Evolutionary conservation across 306 rosid species (phyloP), one percentile per base, ranked within the genome.

Genomic region (Abrus precatorius): DNA sequence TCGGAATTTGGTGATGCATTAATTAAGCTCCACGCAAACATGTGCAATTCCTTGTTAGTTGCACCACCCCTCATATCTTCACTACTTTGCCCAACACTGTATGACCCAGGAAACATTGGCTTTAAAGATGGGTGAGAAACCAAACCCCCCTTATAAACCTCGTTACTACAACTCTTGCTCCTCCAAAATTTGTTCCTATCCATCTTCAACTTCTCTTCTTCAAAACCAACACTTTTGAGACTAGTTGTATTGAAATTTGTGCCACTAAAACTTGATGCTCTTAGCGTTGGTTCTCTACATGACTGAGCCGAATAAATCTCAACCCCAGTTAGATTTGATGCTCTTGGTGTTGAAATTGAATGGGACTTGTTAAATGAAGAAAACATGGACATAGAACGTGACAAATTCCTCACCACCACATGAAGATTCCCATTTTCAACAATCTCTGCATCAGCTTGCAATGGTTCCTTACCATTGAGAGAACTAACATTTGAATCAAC

Each of bases 401-500:
- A 20, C 71, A 66, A 7, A 14, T 91, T 79, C 8, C 91, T 82
- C 13, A 93, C 90, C 52, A 84, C 85, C 61, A 93, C 97, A 63
- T 88, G 95, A 2, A 93, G 88, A 64, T 89, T 88, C 2, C 97
- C 95, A 1, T 86, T 92, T 11, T 92, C 92, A 0, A 91, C 93
- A 3, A 89, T 89, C 80, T 92, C 94, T 0, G 94, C 86, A 6
- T 94, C 97, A 1, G 94, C 72, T 52, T 85, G 88, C 5, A 93
- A 68, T 0, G 91, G 80, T 12, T 91, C 97, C 0, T 90, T 67
- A 0, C 91, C 97, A 44, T 77, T 91, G 27, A 93, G 85, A 1
- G 98, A 93, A 11, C 87, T 69, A 3, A 89, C 94, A 52, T 84
- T 90, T 0, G 97, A 91, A 38, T 91, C 97, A 8, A 89, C 90